These are phyloP conservation scores for Metarhizium brunneum DNA, from an alignment of 2,329 filamentous ascomycete genomes.

Conservation along the genomic window DNA sequence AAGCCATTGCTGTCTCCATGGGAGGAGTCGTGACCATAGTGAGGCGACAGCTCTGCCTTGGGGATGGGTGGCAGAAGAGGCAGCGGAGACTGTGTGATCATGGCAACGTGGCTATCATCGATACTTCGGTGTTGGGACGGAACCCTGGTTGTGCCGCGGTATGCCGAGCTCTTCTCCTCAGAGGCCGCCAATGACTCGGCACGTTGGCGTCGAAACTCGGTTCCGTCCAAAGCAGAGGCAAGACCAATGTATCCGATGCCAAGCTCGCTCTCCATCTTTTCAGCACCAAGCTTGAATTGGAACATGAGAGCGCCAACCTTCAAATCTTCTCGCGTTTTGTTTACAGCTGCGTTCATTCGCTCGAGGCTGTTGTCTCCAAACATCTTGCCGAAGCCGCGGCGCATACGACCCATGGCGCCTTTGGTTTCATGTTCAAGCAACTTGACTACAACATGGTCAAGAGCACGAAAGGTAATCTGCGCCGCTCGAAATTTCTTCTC, in stretches of 20 bases:
- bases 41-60: not conserved
- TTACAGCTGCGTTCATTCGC: conserved; percentile 47
- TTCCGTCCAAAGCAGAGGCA: conserved; percentile 49
- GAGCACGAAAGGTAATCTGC: conserved; percentile 50
- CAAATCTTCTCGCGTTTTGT: conserved; percentile 49
- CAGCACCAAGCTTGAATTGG: conserved; percentile 53
- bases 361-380: conserved; percentile 53
- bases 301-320: conserved; percentile 56
- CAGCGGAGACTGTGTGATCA: not conserved
- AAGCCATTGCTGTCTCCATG: conserved; percentile 9
- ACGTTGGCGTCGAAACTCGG: conserved; percentile 16
- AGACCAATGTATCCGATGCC: conserved; percentile 61
- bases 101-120: conserved; percentile 5
- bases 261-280: conserved; percentile 48
- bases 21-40: conserved; percentile 8
- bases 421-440: conserved; percentile 55
- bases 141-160: not conserved
- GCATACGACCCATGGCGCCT: conserved; percentile 47
- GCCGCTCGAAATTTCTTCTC: conserved; percentile 54
- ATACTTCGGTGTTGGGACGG: conserved; percentile 4
- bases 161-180: conserved; percentile 6
- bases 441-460: conserved; percentile 54
- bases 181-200: conserved; percentile 2
- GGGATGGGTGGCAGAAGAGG: conserved; percentile 4
- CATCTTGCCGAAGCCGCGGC: conserved; percentile 54